A percentile compares a stretch with the other conserved stretches of the same genome.
Evolutionary conservation across 2,329 filamentous ascomycete species (phyloP).

Genomic region (Trichoderma simmonsii): DNA sequence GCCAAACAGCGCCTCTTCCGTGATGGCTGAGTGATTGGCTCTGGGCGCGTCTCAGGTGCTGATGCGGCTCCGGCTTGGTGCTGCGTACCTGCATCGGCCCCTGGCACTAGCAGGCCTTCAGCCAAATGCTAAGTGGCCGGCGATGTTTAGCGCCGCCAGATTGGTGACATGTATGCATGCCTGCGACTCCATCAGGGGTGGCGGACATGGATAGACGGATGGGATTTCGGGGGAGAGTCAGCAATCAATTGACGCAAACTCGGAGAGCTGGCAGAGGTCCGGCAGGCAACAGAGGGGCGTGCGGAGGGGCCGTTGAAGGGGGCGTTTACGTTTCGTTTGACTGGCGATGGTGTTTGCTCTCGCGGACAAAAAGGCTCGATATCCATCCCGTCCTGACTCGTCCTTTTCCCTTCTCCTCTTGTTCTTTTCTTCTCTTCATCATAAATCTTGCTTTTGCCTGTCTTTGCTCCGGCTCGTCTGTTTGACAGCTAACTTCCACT

Average conservation of each 20-base stretch:
- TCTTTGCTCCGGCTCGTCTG: constrained; percentile 18
- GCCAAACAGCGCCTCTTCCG: background rate
- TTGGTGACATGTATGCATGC: constrained; percentile 1
- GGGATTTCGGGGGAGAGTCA: background rate
- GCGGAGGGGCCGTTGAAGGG: background rate
- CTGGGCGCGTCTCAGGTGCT: constrained; percentile 32
- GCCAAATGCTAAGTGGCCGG: background rate
- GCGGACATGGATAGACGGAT: background rate
- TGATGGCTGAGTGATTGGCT: constrained; percentile 30
- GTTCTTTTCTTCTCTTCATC: constrained; percentile 16
- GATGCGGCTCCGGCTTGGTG: constrained; percentile 11
- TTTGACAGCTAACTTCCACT: constrained; percentile 15
- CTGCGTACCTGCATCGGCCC: constrained; percentile 27
- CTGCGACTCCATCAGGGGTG: constrained; percentile 7
- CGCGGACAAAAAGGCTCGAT: constrained; percentile 18
- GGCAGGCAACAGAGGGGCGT: background rate
- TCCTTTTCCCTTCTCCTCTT: constrained; percentile 5
- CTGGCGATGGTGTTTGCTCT: background rate
- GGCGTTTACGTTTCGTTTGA: constrained; percentile 3
- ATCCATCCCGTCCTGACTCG: constrained; percentile 13
- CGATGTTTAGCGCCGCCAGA: background rate
- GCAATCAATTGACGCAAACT: background rate
- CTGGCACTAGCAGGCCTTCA: constrained; percentile 6
- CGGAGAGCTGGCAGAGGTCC: background rate
- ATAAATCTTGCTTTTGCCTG: constrained; percentile 10